A percentile compares a stretch with the other conserved stretches of the same genome.
Evolutionary conservation across 2,329 filamentous ascomycete genomes (phyloP).

Genomic region (Helotiales sp.): DNA sequence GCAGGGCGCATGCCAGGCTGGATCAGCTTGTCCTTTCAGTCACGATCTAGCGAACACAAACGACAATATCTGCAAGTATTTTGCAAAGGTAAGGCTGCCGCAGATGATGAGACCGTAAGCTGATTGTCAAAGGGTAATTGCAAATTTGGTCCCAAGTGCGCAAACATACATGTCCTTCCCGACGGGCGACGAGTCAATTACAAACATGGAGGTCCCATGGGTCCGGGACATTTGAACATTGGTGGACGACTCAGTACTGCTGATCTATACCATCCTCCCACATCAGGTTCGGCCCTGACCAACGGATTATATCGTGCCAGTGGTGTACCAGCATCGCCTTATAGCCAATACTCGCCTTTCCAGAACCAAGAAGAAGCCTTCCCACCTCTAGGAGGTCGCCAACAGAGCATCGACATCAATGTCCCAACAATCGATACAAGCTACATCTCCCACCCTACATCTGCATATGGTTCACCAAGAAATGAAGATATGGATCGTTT

Average conservation of each 20-base stretch:
- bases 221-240: constrained; percentile 57
- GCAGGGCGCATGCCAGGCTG: constrained; percentile 93
- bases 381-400: constrained; percentile 36
- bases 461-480: constrained; percentile 78
- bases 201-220: constrained; percentile 54
- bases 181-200: constrained; percentile 91
- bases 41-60: constrained; percentile 84
- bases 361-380: constrained; percentile 56
- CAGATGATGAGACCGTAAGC: background rate
- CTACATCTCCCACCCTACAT: constrained; percentile 49
- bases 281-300: constrained; percentile 73
- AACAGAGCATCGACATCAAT: constrained; percentile 52
- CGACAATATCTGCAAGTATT: constrained; percentile 97
- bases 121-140: constrained; percentile 76
- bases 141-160: constrained; percentile 98
- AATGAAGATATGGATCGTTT: constrained; percentile 62
- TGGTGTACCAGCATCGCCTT: constrained; percentile 41
- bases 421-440: constrained; percentile 56
- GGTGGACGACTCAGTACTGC: constrained; percentile 66
- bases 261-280: constrained; percentile 61
- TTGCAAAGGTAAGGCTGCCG: constrained; percentile 76
- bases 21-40: constrained; percentile 92
- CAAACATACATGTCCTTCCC: constrained; percentile 91
- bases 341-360: constrained; percentile 41
- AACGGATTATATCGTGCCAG: constrained; percentile 69